phyloP scores from a whole-genome alignment of 2,329 filamentous ascomycete species.

The Orbilia ellipsospora region DNA sequence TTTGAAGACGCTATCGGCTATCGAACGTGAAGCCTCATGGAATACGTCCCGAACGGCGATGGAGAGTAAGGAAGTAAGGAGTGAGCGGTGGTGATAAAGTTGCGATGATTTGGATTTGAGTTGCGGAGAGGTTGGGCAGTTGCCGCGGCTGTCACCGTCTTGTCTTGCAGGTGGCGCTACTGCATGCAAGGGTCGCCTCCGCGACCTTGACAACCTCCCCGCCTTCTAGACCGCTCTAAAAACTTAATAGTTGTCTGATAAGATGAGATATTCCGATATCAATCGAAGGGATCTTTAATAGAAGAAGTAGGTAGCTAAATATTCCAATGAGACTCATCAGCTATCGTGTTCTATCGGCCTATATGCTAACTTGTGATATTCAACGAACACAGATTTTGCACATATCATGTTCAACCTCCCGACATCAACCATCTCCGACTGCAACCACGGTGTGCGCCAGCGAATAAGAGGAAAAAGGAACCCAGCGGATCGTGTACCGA shows the following conservation, averaged over 20 bases:
- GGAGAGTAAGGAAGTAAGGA: neutral
- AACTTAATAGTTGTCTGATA: neutral
- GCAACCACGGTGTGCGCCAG: neutral
- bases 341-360: too few relatives aligned
- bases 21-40: conserved; percentile 21
- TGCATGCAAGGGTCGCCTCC: conserved; percentile 41
- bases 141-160: conserved; percentile 48
- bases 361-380: too few relatives aligned
- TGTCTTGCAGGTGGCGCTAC: conserved; percentile 23
- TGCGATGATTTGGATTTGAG: conserved; percentile 12
- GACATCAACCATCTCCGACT: neutral
- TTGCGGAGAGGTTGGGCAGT: conserved; percentile 47
- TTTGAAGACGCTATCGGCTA: neutral
- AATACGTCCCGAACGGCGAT: neutral
- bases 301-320: too few relatives aligned
- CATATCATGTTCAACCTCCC: conserved; percentile 36
- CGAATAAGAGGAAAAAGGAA: conserved; percentile 6
- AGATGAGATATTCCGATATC: neutral
- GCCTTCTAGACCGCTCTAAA: neutral
- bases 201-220: conserved; percentile 14
- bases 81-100: conserved; percentile 8
- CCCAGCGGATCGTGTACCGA: conserved; percentile 7
- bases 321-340: too few relatives aligned
- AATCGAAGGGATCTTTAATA: too few relatives aligned
- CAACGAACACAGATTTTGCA: neutral